Evolutionary conservation across 208 protist species (phyloP), one percentile per base, ranked within the genome.

Genomic region (Leptomonas seymouri): DNA sequence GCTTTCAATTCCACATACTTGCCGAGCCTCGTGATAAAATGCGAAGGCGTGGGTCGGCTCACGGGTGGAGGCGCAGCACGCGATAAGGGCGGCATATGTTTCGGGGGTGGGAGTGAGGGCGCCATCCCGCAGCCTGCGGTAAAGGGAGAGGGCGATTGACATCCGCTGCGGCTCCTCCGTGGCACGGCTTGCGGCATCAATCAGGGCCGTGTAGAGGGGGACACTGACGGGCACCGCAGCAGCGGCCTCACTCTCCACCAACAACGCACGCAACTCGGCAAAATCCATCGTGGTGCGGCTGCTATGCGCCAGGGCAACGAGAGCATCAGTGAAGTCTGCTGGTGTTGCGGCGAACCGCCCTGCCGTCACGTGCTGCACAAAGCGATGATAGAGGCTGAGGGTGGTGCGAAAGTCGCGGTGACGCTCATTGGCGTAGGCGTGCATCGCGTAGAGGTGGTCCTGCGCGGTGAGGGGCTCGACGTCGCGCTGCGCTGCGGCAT

Each of bases 31-130:
- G 53, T 94, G 91, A 57, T 91, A 94, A 67, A 96, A 90, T 16
- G 86, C 89, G 69, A 96, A 94, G 58, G 86, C 85, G 16, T 87
- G 87, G 42, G 81, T 92, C 51, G 91, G 87, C 69, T 93, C 90
- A 18, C 72, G 65, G 18, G 62, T 77, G 18, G 80, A 78, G 54
- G 88, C 87, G 61, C 82, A 89, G 65, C 86, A 92, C 11, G 84
- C 83, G 30, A 95, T 92, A 34, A 95, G 79, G 14, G 87, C 90
- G 6, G 85, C 82, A 71, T 95, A 95, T 42, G 87, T 93, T 28
- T 90, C 79, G 12, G 74, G 49, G 8, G 56, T 85, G 34, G 80
- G 86, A 3, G 66, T 59, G 51, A 93, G 63, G 6, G 53, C 51
- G 2, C 77, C 82, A 61, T 95, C 90, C 0, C 85, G 85, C 23